These are phyloP conservation scores for Fusarium sp. DNA, from an alignment of 2,329 filamentous ascomycete genomes.

Conservation along the genomic window DNA sequence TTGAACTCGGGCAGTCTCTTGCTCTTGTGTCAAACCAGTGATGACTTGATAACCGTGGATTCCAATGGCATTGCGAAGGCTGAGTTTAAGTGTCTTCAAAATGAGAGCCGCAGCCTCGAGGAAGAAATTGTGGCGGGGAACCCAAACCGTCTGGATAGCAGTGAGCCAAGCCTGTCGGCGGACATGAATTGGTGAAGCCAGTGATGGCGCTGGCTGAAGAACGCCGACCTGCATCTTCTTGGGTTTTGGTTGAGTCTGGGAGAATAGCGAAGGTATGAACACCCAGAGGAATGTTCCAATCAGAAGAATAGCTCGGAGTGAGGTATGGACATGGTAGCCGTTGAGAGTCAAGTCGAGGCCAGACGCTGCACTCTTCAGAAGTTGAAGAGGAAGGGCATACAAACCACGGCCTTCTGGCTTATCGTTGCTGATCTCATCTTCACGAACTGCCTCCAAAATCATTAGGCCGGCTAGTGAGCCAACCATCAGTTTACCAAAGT, in stretches of 20 bases:
- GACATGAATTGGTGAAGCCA: constrained; percentile 86
- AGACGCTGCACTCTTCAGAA: constrained; percentile 64
- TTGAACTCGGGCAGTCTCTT: constrained; percentile 88
- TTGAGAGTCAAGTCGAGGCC: constrained; percentile 65
- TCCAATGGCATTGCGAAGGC: constrained; percentile 81
- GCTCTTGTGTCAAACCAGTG: constrained; percentile 84
- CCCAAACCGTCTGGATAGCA: constrained; percentile 91
- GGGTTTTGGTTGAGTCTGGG: constrained; percentile 60
- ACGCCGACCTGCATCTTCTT: constrained; percentile 62
- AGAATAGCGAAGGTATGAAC: constrained; percentile 67
- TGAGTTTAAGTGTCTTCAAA: constrained; percentile 85
- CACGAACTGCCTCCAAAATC: constrained; percentile 84
- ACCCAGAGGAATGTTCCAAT: constrained; percentile 67
- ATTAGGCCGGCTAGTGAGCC: constrained; percentile 92
- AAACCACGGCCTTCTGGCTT: constrained; percentile 75
- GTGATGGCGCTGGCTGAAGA: constrained; percentile 72
- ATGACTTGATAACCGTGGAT: constrained; percentile 81
- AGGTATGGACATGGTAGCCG: constrained; percentile 67
- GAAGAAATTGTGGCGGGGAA: constrained; percentile 87
- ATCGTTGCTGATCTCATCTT: constrained; percentile 74
- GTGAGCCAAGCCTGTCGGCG: constrained; percentile 93
- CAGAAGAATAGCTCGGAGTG: constrained; percentile 65
- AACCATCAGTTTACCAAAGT: constrained; percentile 86
- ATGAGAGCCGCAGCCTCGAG: constrained; percentile 85
- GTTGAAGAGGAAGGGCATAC: constrained; percentile 71